These are phyloP conservation scores for Populus hybrid DNA, from an alignment of 441 rosid genomes.

Conservation along the genomic window DNA sequence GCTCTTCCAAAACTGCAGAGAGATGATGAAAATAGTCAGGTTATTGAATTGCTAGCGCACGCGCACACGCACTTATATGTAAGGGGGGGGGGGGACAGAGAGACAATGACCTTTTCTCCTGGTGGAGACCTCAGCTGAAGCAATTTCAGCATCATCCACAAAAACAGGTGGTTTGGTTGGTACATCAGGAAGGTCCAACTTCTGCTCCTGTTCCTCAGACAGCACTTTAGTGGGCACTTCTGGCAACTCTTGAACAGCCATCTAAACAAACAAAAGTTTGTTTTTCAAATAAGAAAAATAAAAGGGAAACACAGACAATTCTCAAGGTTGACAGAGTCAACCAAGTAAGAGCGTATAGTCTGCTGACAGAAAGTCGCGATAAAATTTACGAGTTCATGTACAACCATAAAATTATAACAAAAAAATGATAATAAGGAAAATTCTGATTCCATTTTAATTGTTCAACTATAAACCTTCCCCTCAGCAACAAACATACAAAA, in stretches of 20 bases:
- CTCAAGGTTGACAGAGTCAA: not conserved
- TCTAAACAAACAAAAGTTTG: slow-evolving; percentile 29
- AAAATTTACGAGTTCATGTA: not conserved
- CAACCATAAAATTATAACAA: not conserved
- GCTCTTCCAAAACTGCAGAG: slow-evolving; percentile 70
- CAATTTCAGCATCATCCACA: slow-evolving; percentile 32
- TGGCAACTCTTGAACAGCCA: slow-evolving; percentile 69
- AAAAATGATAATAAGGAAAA: not conserved
- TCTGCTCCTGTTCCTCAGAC: slow-evolving; percentile 37
- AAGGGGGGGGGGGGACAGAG: not conserved
- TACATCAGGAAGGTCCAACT: slow-evolving; percentile 75
- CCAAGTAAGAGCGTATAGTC: not conserved
- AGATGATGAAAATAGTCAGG: slow-evolving; percentile 3
- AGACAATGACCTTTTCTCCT: slow-evolving; percentile 52
- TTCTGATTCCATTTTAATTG: not conserved
- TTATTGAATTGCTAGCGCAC: not conserved
- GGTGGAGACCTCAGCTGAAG: slow-evolving; percentile 42
- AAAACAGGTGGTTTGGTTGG: slow-evolving; percentile 54
- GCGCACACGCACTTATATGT: not conserved
- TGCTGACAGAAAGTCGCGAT: not conserved
- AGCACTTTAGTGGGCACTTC: slow-evolving; percentile 45
- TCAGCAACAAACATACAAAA: not conserved
- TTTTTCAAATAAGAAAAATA: slow-evolving; percentile 14
- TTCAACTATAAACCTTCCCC: not conserved
- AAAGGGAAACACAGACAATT: not conserved